A percentile compares a stretch with the other conserved stretches of the same genome.
phyloP scores from a whole-genome alignment of 1,284 basidiomycete species.

The Sanghuangporus sanghuang region DNA sequence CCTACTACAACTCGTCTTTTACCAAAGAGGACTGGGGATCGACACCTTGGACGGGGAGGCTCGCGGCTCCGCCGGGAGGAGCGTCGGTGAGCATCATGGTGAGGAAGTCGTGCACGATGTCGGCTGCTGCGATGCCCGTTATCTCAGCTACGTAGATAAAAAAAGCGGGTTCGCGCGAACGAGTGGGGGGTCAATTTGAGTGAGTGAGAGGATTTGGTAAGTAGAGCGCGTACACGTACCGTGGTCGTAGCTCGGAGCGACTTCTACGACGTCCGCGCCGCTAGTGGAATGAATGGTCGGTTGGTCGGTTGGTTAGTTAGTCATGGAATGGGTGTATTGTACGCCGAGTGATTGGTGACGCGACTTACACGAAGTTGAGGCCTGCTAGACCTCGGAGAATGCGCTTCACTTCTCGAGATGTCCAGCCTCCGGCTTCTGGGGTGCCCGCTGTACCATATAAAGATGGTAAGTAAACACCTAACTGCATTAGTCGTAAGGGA shows the following conservation, averaged over 20 bases:
- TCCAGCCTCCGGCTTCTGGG: conserved; percentile 79
- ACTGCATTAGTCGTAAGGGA: background rate
- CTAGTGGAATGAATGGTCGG: conserved; percentile 28
- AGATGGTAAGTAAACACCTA: background rate
- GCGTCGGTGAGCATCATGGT: conserved; percentile 40
- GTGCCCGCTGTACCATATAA: conserved; percentile 55
- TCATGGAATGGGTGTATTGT: background rate
- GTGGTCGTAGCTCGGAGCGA: conserved; percentile 77
- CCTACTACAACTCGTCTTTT: background rate
- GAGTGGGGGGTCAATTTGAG: background rate
- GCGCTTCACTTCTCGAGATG: conserved; percentile 73
- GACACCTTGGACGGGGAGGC: background rate
- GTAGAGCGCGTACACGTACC: conserved; percentile 27
- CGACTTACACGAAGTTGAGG: conserved; percentile 68
- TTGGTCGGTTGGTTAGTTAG: background rate
- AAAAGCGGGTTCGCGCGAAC: background rate
- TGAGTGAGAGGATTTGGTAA: background rate
- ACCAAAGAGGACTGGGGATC: background rate
- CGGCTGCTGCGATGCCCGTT: conserved; percentile 67
- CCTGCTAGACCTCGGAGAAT: conserved; percentile 74
- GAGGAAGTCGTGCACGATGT: conserved; percentile 66
- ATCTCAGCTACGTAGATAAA: conserved; percentile 50
- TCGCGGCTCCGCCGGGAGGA: background rate
- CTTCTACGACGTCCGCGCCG: conserved; percentile 74
- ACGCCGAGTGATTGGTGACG: conserved; percentile 23